Base-by-base conservation (phyloP, 1,284 basidiomycete species). In the Erythrobasidium hasegawianum region DNA sequence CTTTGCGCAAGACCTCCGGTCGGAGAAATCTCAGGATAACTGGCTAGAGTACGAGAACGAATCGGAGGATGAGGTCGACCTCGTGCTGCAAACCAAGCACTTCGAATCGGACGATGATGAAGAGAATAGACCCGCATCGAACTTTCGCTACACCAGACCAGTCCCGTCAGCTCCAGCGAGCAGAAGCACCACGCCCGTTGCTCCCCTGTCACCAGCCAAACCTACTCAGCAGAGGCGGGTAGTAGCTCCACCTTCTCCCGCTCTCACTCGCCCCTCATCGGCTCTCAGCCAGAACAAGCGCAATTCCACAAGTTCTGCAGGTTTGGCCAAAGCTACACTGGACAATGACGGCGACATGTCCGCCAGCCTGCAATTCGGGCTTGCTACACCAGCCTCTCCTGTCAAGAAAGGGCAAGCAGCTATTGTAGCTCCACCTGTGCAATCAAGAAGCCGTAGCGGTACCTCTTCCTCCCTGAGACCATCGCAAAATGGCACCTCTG, bases 51-150 rank as follows among this genome's bases (percentile, higher is more conserved):
- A 64, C n/a, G 61, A 57, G 41, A 39, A 64, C 38, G 61, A 64
- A 39, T 64, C 61, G 9, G 61, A 64, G 45, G 61, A 64, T 43
- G 61, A 64, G 29, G 61, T 64, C 20, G 61, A 64, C 18, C 40
- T 64, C 8, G 61, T 64, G 10, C 43, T 64, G 11, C 61, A 64
- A 18, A 55, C 61, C 22, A 64, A 64, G 61, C 61, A 64, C 16
- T 64, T 45, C 26, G 61, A 64, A 38, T 57, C 54, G n/a, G 61
- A 64, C 22, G 54, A 49, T 5, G 61, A 64, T 26, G 13, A 29
- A 20, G 54, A 33, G 54, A 40, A 56, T 9, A 20, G 3, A 4
- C 50, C 5, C 16, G 33, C 33, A 5, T 5, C 33, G 11, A 11
- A 11, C 33, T 33, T 5, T 33, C 33, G 33, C 33, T 33, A 33